These are phyloP conservation scores for Jamesozyma hellenica DNA, from an alignment of 805 yeast species.

Conservation along the genomic window DNA sequence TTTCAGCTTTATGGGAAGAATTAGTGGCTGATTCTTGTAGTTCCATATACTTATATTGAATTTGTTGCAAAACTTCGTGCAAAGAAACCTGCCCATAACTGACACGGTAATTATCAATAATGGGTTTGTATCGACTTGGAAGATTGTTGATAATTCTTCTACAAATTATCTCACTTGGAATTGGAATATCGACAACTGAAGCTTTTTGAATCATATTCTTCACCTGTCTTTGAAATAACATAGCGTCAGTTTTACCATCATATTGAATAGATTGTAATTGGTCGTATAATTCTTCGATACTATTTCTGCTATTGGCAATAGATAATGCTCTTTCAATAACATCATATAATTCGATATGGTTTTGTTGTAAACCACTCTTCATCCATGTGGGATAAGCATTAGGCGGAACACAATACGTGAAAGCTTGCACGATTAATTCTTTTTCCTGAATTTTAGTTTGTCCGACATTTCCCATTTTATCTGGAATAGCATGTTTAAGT, in stretches of 20 bases:
- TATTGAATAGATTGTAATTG: not conserved
- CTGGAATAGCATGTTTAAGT: conserved; percentile 1
- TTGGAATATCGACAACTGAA: not conserved
- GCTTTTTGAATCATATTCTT: not conserved
- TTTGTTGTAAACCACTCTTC: not conserved
- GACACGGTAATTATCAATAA: not conserved
- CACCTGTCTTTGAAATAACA: not conserved
- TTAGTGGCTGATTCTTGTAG: not conserved
- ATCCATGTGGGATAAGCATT: conserved; percentile 1
- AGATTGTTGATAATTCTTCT: not conserved
- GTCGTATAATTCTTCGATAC: not conserved
- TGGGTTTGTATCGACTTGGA: not conserved
- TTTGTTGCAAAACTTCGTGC: not conserved
- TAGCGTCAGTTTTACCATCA: conserved; percentile 3
- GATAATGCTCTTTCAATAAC: not conserved
- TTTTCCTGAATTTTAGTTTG: not conserved
- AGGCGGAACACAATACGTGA: conserved; percentile 1
- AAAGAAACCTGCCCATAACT: not conserved
- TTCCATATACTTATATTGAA: not conserved
- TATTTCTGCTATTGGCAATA: not conserved
- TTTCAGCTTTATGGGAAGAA: no score
- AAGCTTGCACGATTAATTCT: not conserved
- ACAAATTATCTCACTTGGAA: not conserved
- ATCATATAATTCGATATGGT: conserved; percentile 1
- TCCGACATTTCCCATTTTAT: not conserved